Base-by-base conservation (phyloP, 148 eudicot genomes). In the Diospyros lotus region DNA sequence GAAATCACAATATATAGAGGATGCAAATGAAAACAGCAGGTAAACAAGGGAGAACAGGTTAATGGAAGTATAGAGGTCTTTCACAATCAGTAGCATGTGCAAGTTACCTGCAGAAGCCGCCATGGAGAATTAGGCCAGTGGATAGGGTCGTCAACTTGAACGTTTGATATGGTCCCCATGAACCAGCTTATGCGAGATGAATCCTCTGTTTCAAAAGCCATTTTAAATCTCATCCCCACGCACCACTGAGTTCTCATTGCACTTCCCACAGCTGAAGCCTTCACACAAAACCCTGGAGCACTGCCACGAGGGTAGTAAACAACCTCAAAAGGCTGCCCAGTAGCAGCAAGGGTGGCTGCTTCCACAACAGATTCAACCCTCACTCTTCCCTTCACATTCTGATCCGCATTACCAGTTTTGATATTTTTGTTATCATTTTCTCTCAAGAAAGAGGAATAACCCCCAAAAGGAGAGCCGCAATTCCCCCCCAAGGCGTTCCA, bases 201-300 rank as follows among this genome's bases (percentile, higher is more conserved):
- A 87, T 92, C 99, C 79, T 95, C 99, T 5, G 99, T 95, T 82
- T 95, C 99, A 52, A 95, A 95, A 52, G 99, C 87, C 99, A 95
- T 95, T 84, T 95, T 95, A 61, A 95, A 95, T 73, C 99, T 88
- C 97, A 95, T 92, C 64, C 97, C 99, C 8, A 90, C 68, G 63
- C 83, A 90, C 99, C 99, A 92, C 2, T 90, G 92, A 17, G 86
- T 81, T 59, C 89, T 77, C 93, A 92, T 85, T 1, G 99, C 91
- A 10, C 86, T 84, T 78, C 81, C 83, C 2, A 95, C 93, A 7
- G 82, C 80, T 0, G 85, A 76, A 1, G 91, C 94, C 86, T 89
- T 92, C 4, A 95, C 97, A 79, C 86, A 91, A 77, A 90, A 95
- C 87, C 92, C 97, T 0, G 99, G 99, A 1, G 91, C 86, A 78